These are phyloP conservation scores for Lactarius hatsudake DNA, from an alignment of 768 basidiomycete genomes.

Conservation along the genomic window DNA sequence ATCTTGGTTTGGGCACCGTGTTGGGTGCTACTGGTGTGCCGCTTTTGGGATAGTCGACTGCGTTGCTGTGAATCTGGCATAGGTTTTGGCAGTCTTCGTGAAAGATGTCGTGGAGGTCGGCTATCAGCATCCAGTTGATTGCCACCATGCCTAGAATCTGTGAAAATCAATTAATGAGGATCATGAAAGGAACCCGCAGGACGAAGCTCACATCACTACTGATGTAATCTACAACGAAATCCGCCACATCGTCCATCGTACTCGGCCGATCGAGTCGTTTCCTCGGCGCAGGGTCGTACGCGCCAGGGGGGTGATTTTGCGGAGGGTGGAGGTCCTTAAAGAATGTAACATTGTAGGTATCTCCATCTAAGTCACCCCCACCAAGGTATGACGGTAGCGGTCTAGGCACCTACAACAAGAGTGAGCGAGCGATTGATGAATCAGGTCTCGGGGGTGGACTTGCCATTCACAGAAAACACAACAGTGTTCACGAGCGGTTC, in stretches of 20 bases:
- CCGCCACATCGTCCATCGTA: constrained; percentile 61
- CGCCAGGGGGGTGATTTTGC: constrained; percentile 39
- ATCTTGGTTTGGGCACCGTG: constrained; percentile 45
- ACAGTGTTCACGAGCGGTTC: constrained; percentile 60
- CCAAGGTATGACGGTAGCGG: constrained; percentile 62
- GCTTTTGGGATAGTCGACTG: constrained; percentile 66
- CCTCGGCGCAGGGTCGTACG: constrained; percentile 47
- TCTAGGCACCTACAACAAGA: constrained; percentile 44
- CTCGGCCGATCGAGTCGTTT: constrained; percentile 47
- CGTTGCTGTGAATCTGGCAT: constrained; percentile 57
- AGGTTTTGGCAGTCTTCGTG: constrained; percentile 52
- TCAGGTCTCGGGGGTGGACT: constrained; percentile 6
- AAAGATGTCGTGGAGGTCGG: constrained; percentile 54
- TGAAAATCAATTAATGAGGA: neutral
- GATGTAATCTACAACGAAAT: constrained; percentile 70
- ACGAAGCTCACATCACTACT: constrained; percentile 43
- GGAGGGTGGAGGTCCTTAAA: constrained; percentile 31
- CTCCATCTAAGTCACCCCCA: constrained; percentile 71
- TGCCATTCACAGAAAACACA: constrained; percentile 62
- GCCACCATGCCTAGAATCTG: constrained; percentile 62
- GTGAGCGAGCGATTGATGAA: neutral
- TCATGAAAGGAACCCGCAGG: neutral
- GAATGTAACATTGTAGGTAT: constrained; percentile 48
- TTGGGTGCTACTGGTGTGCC: constrained; percentile 34
- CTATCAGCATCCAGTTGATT: constrained; percentile 61